phyloP scores from a whole-genome alignment of 495 filamentous ascomycete species.

The Coniosporium apollinis region DNA sequence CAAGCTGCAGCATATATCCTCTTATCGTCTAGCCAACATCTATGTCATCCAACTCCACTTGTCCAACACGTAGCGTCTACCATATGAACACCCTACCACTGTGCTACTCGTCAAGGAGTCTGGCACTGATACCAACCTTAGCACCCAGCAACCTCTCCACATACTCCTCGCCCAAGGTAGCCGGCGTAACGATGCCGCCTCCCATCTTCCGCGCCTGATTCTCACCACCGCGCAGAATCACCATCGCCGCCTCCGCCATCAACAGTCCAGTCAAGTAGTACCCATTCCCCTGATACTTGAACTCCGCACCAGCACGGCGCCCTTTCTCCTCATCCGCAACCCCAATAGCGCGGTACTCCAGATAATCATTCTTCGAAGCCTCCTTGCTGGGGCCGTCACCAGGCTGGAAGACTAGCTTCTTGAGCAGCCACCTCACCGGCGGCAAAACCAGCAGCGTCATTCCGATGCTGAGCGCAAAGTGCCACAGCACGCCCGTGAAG shows the following conservation, averaged over 20 bases:
- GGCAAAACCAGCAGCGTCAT: conserved; percentile 36
- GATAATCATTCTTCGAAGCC: conserved; percentile 13
- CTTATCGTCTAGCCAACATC: no score
- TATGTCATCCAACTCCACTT: no score
- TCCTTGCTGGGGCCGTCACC: conserved; percentile 51
- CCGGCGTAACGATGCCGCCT: conserved; percentile 66
- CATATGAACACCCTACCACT: no score
- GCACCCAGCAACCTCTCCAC: conserved; percentile 50
- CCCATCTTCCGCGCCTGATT: conserved; percentile 37
- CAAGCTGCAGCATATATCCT: no score
- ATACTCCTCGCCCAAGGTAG: conserved; percentile 61
- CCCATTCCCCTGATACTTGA: conserved; percentile 41
- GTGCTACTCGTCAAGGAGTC: no score
- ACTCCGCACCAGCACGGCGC: conserved; percentile 39
- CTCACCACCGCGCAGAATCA: conserved; percentile 49
- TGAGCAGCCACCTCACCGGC: conserved; percentile 36
- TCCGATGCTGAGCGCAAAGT: conserved; percentile 36
- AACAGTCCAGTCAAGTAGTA: conserved; percentile 57
- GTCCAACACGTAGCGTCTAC: no score
- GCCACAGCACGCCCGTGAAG: conserved; percentile 38
- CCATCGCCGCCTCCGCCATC: conserved; percentile 51
- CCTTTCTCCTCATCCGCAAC: conserved; percentile 26
- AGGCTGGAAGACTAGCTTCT: conserved; percentile 40
- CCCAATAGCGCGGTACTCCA: conserved; percentile 52
- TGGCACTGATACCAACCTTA: no score